Evolutionary conservation across 73 alveolate species (phyloP).

Genomic region (Tetrahymena thermophila): DNA sequence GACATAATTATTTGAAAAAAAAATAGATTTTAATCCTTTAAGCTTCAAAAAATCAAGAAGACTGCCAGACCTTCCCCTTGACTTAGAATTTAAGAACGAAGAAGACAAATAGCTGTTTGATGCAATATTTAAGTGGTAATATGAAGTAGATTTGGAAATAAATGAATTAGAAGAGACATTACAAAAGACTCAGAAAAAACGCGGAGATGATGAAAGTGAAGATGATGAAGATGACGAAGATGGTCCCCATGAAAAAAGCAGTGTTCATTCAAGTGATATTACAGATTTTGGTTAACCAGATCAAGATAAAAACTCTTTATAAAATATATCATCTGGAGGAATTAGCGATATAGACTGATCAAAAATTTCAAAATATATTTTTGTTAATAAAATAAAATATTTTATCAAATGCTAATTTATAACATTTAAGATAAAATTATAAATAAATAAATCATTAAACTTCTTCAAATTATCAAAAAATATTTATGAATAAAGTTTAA

Average conservation of each 20-base stretch:
- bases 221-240: neutral
- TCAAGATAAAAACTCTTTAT: neutral
- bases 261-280: neutral
- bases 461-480: too few species aligned
- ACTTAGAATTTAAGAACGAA: neutral
- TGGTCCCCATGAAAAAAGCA: neutral
- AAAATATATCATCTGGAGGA: neutral
- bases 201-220: neutral
- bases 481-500: too few species aligned
- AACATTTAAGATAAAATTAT: too few species aligned
- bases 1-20: neutral
- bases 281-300: neutral
- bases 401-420: neutral
- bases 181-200: neutral
- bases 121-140: neutral
- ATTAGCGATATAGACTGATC: neutral
- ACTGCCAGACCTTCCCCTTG: neutral
- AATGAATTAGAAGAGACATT: neutral
- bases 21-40: neutral
- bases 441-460: too few species aligned
- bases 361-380: neutral
- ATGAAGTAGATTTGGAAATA: neutral
- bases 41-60: neutral
- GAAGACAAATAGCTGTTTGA: neutral
- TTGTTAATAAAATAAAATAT: neutral